Evolutionary conservation across 306 rosid species (phyloP).

Genomic region (Cucurbita ficifolia): DNA sequence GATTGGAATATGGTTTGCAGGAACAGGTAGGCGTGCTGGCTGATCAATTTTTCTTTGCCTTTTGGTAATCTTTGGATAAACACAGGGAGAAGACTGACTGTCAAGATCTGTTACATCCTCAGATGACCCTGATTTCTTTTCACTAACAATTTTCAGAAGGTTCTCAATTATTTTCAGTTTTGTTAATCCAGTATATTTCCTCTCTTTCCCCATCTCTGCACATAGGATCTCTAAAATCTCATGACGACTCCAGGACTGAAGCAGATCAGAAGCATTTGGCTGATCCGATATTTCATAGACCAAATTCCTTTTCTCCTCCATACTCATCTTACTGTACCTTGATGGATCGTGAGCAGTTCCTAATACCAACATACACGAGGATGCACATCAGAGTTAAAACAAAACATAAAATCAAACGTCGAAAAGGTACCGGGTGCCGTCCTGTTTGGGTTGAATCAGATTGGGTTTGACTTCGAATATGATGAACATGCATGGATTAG

Average conservation of each 20-base stretch:
- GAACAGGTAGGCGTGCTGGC: slow-evolving; percentile 48
- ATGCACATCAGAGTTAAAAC: slow-evolving; percentile 2
- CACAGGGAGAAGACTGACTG: slow-evolving; percentile 31
- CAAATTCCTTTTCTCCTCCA: slow-evolving; percentile 80
- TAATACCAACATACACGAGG: slow-evolving; percentile 18
- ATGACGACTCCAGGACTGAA: slow-evolving; percentile 94
- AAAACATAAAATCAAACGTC: not conserved
- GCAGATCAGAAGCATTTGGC: slow-evolving; percentile 72
- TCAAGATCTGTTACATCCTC: slow-evolving; percentile 33
- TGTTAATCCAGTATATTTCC: slow-evolving; percentile 93
- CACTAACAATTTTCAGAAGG: slow-evolving; percentile 84
- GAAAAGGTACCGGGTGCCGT: not conserved
- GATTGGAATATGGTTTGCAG: slow-evolving; percentile 21
- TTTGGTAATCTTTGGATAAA: slow-evolving; percentile 55
- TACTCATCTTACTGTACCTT: slow-evolving; percentile 47
- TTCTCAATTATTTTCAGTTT: slow-evolving; percentile 86
- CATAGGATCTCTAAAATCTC: slow-evolving; percentile 87
- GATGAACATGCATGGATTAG: not conserved
- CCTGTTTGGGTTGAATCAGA: not conserved
- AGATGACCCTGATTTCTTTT: slow-evolving; percentile 51
- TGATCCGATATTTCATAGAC: slow-evolving; percentile 69
- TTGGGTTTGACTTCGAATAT: not conserved
- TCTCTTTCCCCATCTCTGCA: slow-evolving; percentile 98
- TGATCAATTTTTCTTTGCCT: slow-evolving; percentile 82
- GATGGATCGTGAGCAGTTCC: slow-evolving; percentile 46